A percentile compares a stretch with the other conserved stretches of the same genome.
These are phyloP conservation scores for Russula virescens DNA, from an alignment of 768 basidiomycete genomes.

Conservation along the genomic window DNA sequence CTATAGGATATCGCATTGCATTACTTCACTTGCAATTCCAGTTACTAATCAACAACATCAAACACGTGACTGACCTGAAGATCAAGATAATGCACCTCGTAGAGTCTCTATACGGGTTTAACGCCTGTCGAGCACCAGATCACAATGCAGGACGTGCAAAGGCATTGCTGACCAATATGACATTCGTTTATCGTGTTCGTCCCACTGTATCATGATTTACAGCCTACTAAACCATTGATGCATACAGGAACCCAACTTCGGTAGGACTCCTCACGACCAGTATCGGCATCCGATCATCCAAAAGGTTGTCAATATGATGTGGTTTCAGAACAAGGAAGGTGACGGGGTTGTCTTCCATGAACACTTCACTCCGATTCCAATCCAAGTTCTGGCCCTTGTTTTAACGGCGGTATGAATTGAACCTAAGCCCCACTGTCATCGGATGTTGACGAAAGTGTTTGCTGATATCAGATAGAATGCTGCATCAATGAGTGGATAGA, in stretches of 20 bases:
- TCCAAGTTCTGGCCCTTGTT: not conserved
- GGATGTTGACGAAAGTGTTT: not conserved
- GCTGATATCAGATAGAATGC: conserved; percentile 7
- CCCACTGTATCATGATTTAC: not conserved
- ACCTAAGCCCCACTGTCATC: not conserved
- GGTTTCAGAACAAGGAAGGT: conserved; percentile 3
- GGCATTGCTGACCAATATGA: not conserved
- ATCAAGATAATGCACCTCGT: not conserved
- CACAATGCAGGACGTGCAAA: not conserved
- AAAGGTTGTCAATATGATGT: conserved; percentile 10
- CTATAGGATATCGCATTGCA: too few relatives aligned
- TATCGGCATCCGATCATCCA: conserved; percentile 14
- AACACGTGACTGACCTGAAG: not conserved
- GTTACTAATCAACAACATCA: too few relatives aligned
- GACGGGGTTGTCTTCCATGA: not conserved
- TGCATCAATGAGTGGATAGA: conserved; percentile 13
- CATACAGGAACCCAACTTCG: not conserved
- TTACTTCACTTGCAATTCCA: too few relatives aligned
- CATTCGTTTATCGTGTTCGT: conserved; percentile 11
- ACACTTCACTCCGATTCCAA: conserved; percentile 4
- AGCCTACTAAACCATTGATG: not conserved
- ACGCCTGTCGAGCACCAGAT: conserved; percentile 1
- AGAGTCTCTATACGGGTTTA: conserved; percentile 6
- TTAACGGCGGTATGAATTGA: conserved; percentile 11
- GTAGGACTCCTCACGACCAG: not conserved